Conservation (phyloP, 1,284 basidiomycete species). For the Cutaneotrichosporon sp. region DNA sequence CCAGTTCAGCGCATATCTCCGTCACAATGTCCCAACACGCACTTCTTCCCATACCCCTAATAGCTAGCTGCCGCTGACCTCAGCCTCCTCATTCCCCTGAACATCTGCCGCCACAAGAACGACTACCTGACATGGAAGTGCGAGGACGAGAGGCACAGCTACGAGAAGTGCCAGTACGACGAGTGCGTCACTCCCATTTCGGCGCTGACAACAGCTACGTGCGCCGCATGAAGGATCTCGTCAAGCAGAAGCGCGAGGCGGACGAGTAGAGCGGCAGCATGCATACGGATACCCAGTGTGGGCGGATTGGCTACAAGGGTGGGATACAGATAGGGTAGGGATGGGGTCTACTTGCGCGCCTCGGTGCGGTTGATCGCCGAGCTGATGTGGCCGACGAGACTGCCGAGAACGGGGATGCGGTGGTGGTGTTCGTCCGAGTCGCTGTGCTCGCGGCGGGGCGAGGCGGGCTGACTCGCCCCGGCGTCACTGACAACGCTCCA, state of each 20-base stretch:
- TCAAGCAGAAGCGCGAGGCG: conserved; percentile 65
- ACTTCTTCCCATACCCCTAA: too few species aligned
- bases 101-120: conserved; percentile 71
- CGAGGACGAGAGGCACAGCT: conserved; percentile 62
- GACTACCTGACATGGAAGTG: conserved; percentile 79
- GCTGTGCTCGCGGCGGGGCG: background rate
- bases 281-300: conserved; percentile 26
- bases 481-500: conserved; percentile 26
- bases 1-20: too few species aligned
- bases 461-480: background rate
- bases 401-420: conserved; percentile 3
- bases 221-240: conserved; percentile 75
- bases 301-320: background rate
- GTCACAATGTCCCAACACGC: too few species aligned
- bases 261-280: conserved; percentile 35
- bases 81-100: conserved; percentile 80
- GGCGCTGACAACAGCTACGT: conserved; percentile 62
- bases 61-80: conserved; percentile 6
- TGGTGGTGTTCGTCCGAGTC: background rate
- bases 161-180: conserved; percentile 77
- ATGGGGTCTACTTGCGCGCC: background rate
- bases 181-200: conserved; percentile 62
- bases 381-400: conserved; percentile 11
- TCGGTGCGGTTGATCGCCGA: background rate
- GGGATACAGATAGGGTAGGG: background rate